Base-by-base conservation (phyloP, 805 yeast species). In the Teunomyces kruisii region DNA sequence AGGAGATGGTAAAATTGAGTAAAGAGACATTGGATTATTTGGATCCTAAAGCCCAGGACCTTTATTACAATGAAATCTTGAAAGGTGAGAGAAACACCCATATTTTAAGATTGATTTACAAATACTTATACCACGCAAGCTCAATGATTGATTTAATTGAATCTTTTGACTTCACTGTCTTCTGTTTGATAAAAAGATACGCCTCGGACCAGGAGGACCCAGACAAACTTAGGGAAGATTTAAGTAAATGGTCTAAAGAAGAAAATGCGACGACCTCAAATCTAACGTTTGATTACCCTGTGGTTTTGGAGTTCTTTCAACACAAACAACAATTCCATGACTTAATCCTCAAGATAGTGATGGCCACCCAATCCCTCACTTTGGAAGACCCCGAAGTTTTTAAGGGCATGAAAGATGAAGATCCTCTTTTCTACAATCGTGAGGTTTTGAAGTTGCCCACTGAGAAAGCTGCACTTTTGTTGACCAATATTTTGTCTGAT, bases 311-410 rank as follows among this genome's bases (percentile, higher is more conserved):
- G 41, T 89, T 86, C 58, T 79, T 83, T 56, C 85, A 84, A 49
- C 67, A 78, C 39, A 90, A 89, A 55, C 96, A 89, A 59, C 74
- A 77, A 7, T 60, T 87, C 19, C 91, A 88, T 60, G 80, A 84
- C 51, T 59, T 75, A 3, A 68, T 83, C 27, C 68, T 81, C 3
- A 75, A 75, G 24, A 70, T 86, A 5, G 71, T 88, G 9, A 76
- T 87, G 75, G 80, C 83, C 39, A 75, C 86, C 0, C 96, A 88
- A 58, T 72, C 81, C 9, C 64, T 87, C 9, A 84, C 94, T 0
- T 63, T 86, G 9, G 79, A 76, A 24, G 95, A 87, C 57, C 89
- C 94, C 0, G 89, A 85, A 47, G 84, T 83, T 1, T 87, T 87
- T 62, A 72, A 74, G 41, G 79, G 85, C 0, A 70, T 85, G 65